Percentiles rank a stretch among this genome's conserved stretches.
These are phyloP conservation scores for Suillus plorans DNA, from an alignment of 768 basidiomycete genomes.

Conservation along the genomic window DNA sequence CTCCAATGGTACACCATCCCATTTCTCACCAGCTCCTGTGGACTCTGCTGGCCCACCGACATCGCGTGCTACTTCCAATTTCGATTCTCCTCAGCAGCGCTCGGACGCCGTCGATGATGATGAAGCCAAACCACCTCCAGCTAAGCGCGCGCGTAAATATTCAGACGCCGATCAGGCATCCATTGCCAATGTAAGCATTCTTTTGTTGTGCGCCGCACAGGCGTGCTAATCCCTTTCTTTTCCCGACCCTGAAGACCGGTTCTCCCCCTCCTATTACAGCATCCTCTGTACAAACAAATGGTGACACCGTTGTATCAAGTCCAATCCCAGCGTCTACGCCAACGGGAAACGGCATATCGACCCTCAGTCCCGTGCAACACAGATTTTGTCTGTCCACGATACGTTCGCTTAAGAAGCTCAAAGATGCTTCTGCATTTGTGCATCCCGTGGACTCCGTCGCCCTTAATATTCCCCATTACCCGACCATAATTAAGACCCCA, in stretches of 20 bases:
- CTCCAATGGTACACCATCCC: slow-evolving; percentile 28
- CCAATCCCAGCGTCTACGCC: slow-evolving; percentile 12
- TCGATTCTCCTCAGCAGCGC: slow-evolving; percentile 29
- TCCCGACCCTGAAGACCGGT: slow-evolving; percentile 57
- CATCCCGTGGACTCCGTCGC: slow-evolving; percentile 87
- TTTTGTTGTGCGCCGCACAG: slow-evolving; percentile 48
- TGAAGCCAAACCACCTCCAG: slow-evolving; percentile 71
- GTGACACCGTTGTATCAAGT: slow-evolving; percentile 17
- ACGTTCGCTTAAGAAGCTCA: slow-evolving; percentile 81
- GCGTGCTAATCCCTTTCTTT: slow-evolving; percentile 48
- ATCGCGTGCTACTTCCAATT: slow-evolving; percentile 33
- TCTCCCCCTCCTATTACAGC: slow-evolving; percentile 70
- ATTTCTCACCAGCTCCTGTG: slow-evolving; percentile 39
- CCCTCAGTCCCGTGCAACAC: slow-evolving; percentile 67
- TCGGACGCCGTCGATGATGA: slow-evolving; percentile 31
- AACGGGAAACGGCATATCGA: slow-evolving; percentile 25
- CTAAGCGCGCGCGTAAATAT: slow-evolving; percentile 75
- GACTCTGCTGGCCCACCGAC: slow-evolving; percentile 36
- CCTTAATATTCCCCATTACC: slow-evolving; percentile 86
- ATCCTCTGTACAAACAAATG: slow-evolving; percentile 32
- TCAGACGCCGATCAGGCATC: slow-evolving; percentile 78
- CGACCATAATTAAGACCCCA: slow-evolving; percentile 79
- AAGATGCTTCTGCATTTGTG: slow-evolving; percentile 80
- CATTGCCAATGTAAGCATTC: slow-evolving; percentile 63
- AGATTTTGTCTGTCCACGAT: slow-evolving; percentile 78